Conservation (phyloP, 176 grass and related monocot species). For the Ensete glaucum region DNA sequence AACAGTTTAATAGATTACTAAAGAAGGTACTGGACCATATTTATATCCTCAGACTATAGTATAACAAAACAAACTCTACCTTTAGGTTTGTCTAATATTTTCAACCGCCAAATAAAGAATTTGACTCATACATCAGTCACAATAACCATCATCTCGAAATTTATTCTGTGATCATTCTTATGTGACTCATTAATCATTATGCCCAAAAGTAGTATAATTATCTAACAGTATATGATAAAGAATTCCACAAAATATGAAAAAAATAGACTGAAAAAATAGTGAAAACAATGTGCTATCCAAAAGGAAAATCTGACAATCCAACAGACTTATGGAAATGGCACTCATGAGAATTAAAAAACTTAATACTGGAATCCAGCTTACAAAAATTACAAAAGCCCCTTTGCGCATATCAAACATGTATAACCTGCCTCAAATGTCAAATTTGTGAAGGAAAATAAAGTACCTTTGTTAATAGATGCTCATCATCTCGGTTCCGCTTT, state of each 20-base stretch:
- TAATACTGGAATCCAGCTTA: background rate
- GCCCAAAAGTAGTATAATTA: background rate
- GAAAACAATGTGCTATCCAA: background rate
- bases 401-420: background rate
- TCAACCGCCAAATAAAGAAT: background rate
- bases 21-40: too few species aligned
- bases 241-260: background rate
- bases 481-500: constrained; percentile 61
- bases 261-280: background rate
- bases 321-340: too few species aligned
- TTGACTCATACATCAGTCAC: background rate
- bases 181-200: background rate
- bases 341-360: too few species aligned
- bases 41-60: too few species aligned
- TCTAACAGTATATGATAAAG: background rate
- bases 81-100: background rate
- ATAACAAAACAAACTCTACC: too few species aligned
- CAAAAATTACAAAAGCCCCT: background rate
- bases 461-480: constrained; percentile 61
- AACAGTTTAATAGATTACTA: too few species aligned
- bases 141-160: background rate
- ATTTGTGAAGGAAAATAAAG: background rate
- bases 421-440: background rate
- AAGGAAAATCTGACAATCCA: too few species aligned
- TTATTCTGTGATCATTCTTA: background rate